A percentile compares a stretch with the other conserved stretches of the same genome.
Evolutionary conservation across 2,329 filamentous ascomycete genomes (phyloP).

Genomic region (Aspergillus sp.): DNA sequence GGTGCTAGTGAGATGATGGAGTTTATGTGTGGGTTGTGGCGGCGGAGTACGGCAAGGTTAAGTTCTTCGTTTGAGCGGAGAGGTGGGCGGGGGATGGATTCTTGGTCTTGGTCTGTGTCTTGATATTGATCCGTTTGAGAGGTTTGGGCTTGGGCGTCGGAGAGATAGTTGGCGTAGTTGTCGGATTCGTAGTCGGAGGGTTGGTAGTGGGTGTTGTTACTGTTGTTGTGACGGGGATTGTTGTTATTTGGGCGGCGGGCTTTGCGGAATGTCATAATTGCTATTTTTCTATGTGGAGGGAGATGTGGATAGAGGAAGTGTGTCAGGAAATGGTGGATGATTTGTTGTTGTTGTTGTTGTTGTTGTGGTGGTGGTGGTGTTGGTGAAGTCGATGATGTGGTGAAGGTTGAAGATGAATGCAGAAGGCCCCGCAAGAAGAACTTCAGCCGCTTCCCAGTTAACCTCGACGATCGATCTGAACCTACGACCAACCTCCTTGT

Average conservation of each 20-base stretch:
- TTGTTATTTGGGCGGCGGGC: slow-evolving; percentile 23
- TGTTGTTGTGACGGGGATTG: slow-evolving; percentile 9
- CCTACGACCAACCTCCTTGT: too few relatives aligned
- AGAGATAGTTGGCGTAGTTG: slow-evolving; percentile 43
- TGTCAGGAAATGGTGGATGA: background rate
- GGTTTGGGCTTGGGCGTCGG: slow-evolving; percentile 27
- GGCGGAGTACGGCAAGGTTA: slow-evolving; percentile 75
- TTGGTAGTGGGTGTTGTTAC: slow-evolving; percentile 16
- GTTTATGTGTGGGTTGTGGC: slow-evolving; percentile 68
- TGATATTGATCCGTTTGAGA: slow-evolving; percentile 1
- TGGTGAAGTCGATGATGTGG: background rate
- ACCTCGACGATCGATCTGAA: too few relatives aligned
- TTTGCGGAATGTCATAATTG: slow-evolving; percentile 27
- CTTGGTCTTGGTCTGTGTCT: slow-evolving; percentile 12
- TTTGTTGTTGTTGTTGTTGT: background rate
- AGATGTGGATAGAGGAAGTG: background rate
- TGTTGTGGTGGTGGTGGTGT: too few relatives aligned
- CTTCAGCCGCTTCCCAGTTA: background rate
- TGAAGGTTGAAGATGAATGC: background rate
- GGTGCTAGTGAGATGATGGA: slow-evolving; percentile 73
- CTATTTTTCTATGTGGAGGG: background rate
- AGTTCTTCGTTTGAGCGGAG: slow-evolving; percentile 71
- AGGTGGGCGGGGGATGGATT: slow-evolving; percentile 37
- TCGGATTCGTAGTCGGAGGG: slow-evolving; percentile 61
- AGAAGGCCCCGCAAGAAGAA: background rate